Conservation (phyloP, 2,329 filamentous ascomycete species). For the Truncatella angustata region DNA sequence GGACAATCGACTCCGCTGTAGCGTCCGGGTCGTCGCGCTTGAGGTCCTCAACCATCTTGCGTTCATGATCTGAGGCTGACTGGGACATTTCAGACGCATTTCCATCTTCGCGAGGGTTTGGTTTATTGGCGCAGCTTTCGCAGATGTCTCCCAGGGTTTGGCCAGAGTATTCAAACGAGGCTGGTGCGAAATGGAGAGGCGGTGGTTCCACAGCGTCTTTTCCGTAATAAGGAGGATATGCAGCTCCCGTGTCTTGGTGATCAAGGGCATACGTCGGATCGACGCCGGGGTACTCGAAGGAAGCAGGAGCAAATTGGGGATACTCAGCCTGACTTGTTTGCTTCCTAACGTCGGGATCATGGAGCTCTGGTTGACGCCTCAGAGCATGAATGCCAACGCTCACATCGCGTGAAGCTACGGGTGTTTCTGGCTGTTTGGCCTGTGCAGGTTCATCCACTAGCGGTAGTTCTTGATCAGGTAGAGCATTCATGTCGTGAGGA, state of each 20-base stretch:
- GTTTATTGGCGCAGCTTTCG: not conserved
- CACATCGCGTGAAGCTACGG: not conserved
- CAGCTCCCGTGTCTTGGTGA: too few relatives aligned
- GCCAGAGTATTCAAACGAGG: not conserved
- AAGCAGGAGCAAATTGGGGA: too few relatives aligned
- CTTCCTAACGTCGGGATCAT: not conserved
- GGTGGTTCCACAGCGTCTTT: not conserved
- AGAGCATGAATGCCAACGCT: not conserved
- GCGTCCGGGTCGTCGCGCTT: not conserved
- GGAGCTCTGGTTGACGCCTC: not conserved
- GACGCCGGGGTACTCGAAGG: too few relatives aligned
- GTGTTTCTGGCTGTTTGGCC: not conserved
- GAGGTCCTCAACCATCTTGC: not conserved
- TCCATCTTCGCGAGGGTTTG: too few relatives aligned
- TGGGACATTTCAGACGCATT: too few relatives aligned
- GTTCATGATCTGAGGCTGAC: not conserved
- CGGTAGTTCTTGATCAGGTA: not conserved
- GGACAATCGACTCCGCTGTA: too few relatives aligned
- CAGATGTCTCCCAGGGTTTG: not conserved
- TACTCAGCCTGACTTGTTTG: not conserved
- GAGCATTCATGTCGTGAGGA: slow-evolving; percentile 2
- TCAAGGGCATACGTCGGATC: too few relatives aligned
- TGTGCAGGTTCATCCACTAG: not conserved
- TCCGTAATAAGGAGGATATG: too few relatives aligned
- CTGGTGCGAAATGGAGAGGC: not conserved